A percentile compares a stretch with the other conserved stretches of the same genome.
Conservation (phyloP, 2,329 filamentous ascomycete genomes). For the Nannizziopsis arthrosporioides region DNA sequence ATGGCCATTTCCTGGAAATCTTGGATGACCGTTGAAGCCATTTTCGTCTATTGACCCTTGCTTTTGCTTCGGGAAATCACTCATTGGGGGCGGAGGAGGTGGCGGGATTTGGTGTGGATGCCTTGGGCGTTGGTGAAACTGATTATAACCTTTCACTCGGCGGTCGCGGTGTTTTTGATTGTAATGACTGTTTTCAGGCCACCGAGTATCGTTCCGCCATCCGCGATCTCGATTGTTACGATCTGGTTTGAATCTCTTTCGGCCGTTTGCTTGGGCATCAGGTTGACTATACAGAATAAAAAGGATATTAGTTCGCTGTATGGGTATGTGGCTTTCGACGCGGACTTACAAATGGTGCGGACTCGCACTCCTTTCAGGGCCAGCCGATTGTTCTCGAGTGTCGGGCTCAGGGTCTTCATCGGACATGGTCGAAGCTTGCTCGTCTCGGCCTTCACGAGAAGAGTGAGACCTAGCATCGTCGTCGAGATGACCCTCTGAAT, state of each 20-base stretch:
- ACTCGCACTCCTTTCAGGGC: background rate
- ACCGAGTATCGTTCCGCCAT: background rate
- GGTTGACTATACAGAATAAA: background rate
- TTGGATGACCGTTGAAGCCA: background rate
- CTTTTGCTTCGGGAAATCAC: background rate
- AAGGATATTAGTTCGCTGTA: background rate
- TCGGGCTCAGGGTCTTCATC: background rate
- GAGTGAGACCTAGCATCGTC: background rate
- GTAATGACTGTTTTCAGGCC: background rate
- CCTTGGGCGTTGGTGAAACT: background rate
- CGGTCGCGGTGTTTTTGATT: background rate
- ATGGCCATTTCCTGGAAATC: background rate
- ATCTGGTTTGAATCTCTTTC: background rate
- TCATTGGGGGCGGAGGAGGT: constrained; percentile 3
- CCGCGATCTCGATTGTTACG: background rate
- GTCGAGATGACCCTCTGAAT: too few relatives aligned
- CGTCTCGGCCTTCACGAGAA: background rate
- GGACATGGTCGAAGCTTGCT: background rate
- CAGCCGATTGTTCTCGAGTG: background rate
- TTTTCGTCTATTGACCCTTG: background rate
- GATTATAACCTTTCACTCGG: background rate
- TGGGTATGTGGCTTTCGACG: background rate
- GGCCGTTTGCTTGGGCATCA: background rate
- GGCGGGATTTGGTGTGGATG: constrained; percentile 1
- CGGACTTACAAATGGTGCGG: background rate